Percentiles rank a stretch among this genome's conserved stretches.
Evolutionary conservation across 1,284 basidiomycete species (phyloP).

Genomic region (Mycena citricolor): DNA sequence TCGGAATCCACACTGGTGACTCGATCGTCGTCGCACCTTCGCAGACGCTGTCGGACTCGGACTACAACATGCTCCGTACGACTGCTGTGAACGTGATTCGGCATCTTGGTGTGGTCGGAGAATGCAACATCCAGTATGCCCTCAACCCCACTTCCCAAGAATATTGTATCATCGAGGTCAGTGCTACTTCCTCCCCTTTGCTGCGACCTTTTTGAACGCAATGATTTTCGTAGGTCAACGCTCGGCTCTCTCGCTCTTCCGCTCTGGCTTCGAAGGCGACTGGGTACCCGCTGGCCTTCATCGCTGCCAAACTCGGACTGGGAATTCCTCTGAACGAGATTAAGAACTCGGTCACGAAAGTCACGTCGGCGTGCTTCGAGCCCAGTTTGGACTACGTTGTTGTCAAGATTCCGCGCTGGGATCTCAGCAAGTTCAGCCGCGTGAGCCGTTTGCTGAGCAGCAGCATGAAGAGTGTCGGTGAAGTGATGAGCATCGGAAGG

Average conservation of each 20-base stretch:
- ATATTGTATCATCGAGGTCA: slow-evolving; percentile 97
- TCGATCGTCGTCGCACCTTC: slow-evolving; percentile 99
- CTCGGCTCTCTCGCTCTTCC: slow-evolving; percentile 97
- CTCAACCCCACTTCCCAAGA: slow-evolving; percentile 93
- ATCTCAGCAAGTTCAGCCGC: slow-evolving; percentile 95
- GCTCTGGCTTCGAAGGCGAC: slow-evolving; percentile 98
- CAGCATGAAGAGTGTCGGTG: slow-evolving; percentile 99
- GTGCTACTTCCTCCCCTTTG: slow-evolving; percentile 16
- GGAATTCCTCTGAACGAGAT: slow-evolving; percentile 98
- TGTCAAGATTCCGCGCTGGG: slow-evolving; percentile 99
- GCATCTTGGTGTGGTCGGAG: slow-evolving; percentile 95
- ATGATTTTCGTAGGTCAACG: slow-evolving; percentile 72
- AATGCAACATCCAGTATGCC: slow-evolving; percentile 99
- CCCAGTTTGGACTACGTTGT: slow-evolving; percentile 97
- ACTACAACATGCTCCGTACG: slow-evolving; percentile 98
- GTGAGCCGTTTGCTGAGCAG: slow-evolving; percentile 87
- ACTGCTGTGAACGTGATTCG: slow-evolving; percentile 98
- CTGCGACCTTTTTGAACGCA: neutral
- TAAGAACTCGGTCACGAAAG: slow-evolving; percentile 95
- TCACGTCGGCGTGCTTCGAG: slow-evolving; percentile 97
- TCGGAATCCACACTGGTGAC: slow-evolving; percentile 98
- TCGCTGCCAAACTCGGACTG: slow-evolving; percentile 96
- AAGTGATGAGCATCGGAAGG: slow-evolving; percentile 98
- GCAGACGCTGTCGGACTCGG: slow-evolving; percentile 95
- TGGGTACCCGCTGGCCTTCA: slow-evolving; percentile 97